Conservation (phyloP, 345 rosid species). For the Boechera stricta region DNA sequence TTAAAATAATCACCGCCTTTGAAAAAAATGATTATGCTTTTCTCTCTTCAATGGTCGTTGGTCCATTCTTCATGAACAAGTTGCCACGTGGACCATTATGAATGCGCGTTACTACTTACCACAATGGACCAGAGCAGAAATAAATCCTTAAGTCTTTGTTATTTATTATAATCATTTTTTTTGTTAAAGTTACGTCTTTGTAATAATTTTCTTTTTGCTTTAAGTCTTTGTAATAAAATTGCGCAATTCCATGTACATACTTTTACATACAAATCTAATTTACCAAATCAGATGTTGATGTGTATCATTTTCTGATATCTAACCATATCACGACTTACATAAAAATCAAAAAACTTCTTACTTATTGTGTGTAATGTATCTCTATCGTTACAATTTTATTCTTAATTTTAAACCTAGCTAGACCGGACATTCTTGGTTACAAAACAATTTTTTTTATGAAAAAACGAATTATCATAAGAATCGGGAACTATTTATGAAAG, state of each 20-base stretch:
- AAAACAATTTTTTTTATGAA: neutral
- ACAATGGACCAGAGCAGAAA: neutral
- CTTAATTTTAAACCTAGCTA: slow-evolving; percentile 1
- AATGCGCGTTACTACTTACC: neutral
- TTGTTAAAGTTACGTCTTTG: neutral
- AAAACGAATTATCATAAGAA: neutral
- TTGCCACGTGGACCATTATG: neutral
- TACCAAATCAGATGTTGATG: neutral
- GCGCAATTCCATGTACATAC: no score
- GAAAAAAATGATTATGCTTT: neutral
- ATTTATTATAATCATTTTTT: neutral
- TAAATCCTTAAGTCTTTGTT: neutral
- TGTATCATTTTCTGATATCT: neutral
- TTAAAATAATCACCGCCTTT: slow-evolving; percentile 34
- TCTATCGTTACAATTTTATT: slow-evolving; percentile 25
- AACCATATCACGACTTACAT: neutral
- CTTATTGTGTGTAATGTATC: neutral
- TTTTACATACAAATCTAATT: neutral
- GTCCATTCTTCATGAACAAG: slow-evolving; percentile 16
- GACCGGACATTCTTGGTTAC: slow-evolving; percentile 15
- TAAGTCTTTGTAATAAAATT: no score
- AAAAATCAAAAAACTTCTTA: neutral
- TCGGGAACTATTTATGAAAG: slow-evolving; percentile 15
- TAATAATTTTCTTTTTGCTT: neutral
- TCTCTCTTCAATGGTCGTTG: slow-evolving; percentile 6